Evolutionary conservation across 1,284 basidiomycete genomes (phyloP).

Genomic region (Grifola frondosa): DNA sequence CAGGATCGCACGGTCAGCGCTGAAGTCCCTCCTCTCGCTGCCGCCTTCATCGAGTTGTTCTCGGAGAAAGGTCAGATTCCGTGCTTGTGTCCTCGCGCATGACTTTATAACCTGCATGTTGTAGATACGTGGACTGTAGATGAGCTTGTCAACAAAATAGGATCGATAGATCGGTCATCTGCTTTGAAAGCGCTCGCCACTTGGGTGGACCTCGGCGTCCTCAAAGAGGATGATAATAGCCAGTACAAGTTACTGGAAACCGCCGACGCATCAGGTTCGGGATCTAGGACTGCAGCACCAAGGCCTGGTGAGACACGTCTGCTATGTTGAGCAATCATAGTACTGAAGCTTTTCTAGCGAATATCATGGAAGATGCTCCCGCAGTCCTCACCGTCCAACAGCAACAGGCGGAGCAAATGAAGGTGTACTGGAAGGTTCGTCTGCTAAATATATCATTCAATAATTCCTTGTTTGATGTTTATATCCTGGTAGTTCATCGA

Average conservation of each 20-base stretch:
- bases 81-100: neutral
- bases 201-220: conserved; percentile 81
- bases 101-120: neutral
- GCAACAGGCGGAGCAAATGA: conserved; percentile 82
- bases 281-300: conserved; percentile 20
- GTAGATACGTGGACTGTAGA: conserved; percentile 70
- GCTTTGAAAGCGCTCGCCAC: conserved; percentile 75
- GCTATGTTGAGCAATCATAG: neutral
- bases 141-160: conserved; percentile 63
- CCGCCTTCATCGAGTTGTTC: conserved; percentile 86
- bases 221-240: conserved; percentile 64
- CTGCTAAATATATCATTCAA: conserved; percentile 4
- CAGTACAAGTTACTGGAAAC: conserved; percentile 65
- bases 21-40: conserved; percentile 84
- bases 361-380: conserved; percentile 46
- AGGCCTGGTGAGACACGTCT: conserved; percentile 13
- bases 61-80: conserved; percentile 55
- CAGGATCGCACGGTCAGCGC: conserved; percentile 76
- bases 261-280: conserved; percentile 32
- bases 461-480: conserved; percentile 4
- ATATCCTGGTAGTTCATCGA: conserved; percentile 62
- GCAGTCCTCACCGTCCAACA: conserved; percentile 62
- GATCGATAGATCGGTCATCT: conserved; percentile 58
- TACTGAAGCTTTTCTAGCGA: conserved; percentile 9
- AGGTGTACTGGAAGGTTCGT: conserved; percentile 79